A percentile compares a stretch with the other conserved stretches of the same genome.
These are phyloP conservation scores for Entomortierella parvispora DNA, from an alignment of 192 early-diverging fungal genomes.

Conservation along the genomic window DNA sequence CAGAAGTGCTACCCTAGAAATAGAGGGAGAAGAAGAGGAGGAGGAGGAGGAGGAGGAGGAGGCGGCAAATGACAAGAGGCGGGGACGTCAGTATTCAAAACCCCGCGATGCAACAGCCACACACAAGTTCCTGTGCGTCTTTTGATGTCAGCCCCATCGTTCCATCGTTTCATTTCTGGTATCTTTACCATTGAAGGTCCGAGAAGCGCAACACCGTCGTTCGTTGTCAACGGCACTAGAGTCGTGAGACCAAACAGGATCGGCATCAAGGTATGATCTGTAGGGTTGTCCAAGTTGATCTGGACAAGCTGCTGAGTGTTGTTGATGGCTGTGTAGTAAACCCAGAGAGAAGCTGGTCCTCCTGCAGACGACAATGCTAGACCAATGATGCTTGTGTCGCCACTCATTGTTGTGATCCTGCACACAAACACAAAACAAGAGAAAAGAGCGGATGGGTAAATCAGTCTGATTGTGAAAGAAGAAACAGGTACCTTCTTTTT, in stretches of 20 bases:
- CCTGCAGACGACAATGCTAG: background rate
- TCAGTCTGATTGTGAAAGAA: no score
- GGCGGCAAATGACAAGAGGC: background rate
- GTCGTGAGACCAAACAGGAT: background rate
- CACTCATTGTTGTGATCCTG: no score
- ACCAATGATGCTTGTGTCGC: background rate
- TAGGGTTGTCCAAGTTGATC: background rate
- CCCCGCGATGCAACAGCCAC: no score
- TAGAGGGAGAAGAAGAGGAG: background rate
- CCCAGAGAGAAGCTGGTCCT: background rate
- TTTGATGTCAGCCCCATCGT: no score
- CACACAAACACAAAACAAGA: background rate
- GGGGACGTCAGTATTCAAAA: no score
- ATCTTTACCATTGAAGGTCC: no score
- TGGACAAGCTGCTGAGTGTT: background rate
- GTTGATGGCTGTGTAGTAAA: background rate
- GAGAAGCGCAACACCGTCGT: constrained; percentile 8
- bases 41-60: background rate
- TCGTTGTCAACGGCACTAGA: constrained; percentile 1
- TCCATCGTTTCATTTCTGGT: no score
- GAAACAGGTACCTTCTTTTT: no score
- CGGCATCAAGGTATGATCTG: no score
- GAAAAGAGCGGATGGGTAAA: no score
- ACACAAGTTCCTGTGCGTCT: no score
- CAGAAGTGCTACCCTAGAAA: no score